Evolutionary conservation across 208 protist species (phyloP), one percentile per base, ranked within the genome.

Genomic region (Crithidia sp.): DNA sequence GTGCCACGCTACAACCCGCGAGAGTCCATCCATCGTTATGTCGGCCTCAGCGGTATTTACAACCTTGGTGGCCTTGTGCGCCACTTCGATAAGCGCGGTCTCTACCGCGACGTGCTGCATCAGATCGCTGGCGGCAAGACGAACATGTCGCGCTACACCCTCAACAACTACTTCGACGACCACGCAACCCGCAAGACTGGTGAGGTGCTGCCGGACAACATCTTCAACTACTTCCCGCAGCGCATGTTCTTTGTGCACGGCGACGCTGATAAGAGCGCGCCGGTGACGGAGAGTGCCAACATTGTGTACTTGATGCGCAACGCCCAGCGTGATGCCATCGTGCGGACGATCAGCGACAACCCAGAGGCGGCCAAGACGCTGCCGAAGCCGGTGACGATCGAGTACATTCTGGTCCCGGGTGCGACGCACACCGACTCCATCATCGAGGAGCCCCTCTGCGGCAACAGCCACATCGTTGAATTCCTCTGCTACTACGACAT

Each of bases 41-140:
- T 97, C 56, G 90, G 88, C 4, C 73, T 97, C 49, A 95, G 89
- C 62, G 93, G 93, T 5, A 92, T 94, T 70, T 96, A 93, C 82
- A 87, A 95, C 76, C 14, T 96, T 5, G 81, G 83, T 52, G 70
- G 77, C 12, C 83, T 95, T 36, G 82, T 84, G 13, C 47, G 64
- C 14, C 86, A 92, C 78, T 89, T 96, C 66, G 73, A 94, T 17
- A 53, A 67, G 2, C 56, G 81, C 3, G 92, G 92, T 10, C 80
- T 96, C 36, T 84, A 89, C 74, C 71, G 64, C 14, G 50, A 53
- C 12, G 89, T 95, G 76, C 78, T 96, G 40, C 72, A 84, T 14
- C 67, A 87, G 57, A 89, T 96, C 36, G 81, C 83, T 2, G 90
- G 90, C 12, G 90, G 90, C 12, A 53, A 67, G 12, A 77, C 69